Evolutionary conservation across 805 yeast genomes (phyloP).

Genomic region (Myxozyma melibiosi): DNA sequence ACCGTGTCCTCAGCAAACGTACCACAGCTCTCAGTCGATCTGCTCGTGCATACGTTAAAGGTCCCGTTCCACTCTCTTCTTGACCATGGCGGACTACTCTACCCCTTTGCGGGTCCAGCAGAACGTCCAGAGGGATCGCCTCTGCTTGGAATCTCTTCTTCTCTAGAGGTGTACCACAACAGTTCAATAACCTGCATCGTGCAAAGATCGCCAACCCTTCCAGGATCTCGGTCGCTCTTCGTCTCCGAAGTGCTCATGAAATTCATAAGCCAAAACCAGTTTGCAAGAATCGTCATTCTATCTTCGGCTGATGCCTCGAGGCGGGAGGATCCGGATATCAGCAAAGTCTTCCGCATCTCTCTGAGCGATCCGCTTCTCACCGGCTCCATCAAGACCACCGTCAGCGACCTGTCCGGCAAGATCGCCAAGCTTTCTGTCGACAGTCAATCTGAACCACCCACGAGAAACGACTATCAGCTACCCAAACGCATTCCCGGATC

Average conservation of each 20-base stretch:
- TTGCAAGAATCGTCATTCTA: slow-evolving; percentile 55
- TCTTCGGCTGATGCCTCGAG: slow-evolving; percentile 68
- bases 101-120: slow-evolving; percentile 82
- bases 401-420: slow-evolving; percentile 8
- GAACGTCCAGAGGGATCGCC: slow-evolving; percentile 41
- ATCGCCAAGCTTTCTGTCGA: slow-evolving; percentile 12
- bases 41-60: slow-evolving; percentile 64
- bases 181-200: slow-evolving; percentile 61
- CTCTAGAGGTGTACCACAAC: slow-evolving; percentile 64
- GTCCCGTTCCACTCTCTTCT: slow-evolving; percentile 57
- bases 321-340: slow-evolving; percentile 28
- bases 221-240: slow-evolving; percentile 57
- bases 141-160: slow-evolving; percentile 52
- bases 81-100: slow-evolving; percentile 58
- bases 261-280: slow-evolving; percentile 48
- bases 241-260: slow-evolving; percentile 55
- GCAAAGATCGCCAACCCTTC: slow-evolving; percentile 82
- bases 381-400: background rate
- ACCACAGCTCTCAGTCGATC: slow-evolving; percentile 79
- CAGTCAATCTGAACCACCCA: background rate
- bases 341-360: slow-evolving; percentile 2
- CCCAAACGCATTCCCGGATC: slow-evolving; percentile 40
- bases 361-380: background rate
- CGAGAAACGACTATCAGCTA: background rate
- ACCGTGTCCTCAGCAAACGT: slow-evolving; percentile 85